Base-by-base conservation (phyloP, 805 yeast genomes). In the Candida broadrunensis region DNA sequence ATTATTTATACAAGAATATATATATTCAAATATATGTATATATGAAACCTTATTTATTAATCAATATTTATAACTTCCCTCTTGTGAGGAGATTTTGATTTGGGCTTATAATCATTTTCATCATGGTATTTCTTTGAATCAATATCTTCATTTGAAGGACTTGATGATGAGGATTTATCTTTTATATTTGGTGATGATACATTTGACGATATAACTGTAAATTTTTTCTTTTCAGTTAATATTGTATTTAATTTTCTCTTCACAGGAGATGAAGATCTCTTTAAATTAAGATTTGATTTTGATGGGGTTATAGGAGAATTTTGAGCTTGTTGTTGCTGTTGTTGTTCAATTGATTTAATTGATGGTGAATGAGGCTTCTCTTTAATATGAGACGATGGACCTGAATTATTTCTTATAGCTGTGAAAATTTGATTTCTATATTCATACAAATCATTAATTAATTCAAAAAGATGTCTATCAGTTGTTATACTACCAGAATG, bases 381-480 rank as follows among this genome's bases (percentile, higher is more conserved):
- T 2, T 21, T 35, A 13, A 6, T 14, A 15, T 29, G 38, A 8
- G 32, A n/a, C 9, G 19, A 6, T 5, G 11, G 8, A 6, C 27
- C 18, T 2, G 26, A 15, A 24, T 63, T 48, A 41, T 71, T 57
- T 48, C 72, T 59, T 47, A 85, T 72, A 47, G 80, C 85, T 24
- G 75, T 71, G 54, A 86, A 85, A 12, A 86, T 76, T 19, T 68
- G 64, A 20, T 77, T 80, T 45, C 81, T 80, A 48, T 46, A 15
- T 11, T 64, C 63, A 50, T 87, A 66, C 33, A 88, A 62, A 54
- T 88, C 96, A 33, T 65, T 63, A 34, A 85, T 67, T 35, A 87
- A 75, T 43, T 73, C 69, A 45, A 64, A 70, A 6, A 85, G 80
- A 55, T 80, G 78, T 27, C 75, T 70, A 52, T 83, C 88, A 42